A percentile compares a stretch with the other conserved stretches of the same genome.
Evolutionary conservation across 2,329 filamentous ascomycete genomes (phyloP).

Genomic region (Emmonsiellopsis sp.): DNA sequence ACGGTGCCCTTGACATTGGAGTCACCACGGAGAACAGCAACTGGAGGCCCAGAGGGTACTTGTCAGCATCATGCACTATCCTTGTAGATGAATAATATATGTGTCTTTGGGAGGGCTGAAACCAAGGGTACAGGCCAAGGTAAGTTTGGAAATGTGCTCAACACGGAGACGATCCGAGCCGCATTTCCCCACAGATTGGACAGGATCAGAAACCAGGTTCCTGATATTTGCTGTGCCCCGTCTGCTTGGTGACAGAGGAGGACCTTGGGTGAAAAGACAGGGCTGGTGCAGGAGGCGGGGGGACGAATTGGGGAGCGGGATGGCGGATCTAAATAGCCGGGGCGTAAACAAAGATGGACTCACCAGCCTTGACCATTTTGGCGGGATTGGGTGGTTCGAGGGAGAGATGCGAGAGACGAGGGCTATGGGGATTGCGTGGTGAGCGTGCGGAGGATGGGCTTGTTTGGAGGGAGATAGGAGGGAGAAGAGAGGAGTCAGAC

Average conservation of each 20-base stretch:
- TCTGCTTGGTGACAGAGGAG: not conserved
- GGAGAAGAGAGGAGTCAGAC: no score
- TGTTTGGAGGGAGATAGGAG: no score
- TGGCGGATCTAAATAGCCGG: constrained; percentile 1
- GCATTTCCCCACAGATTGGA: not conserved
- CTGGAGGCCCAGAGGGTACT: constrained; percentile 37
- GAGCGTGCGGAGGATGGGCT: no score
- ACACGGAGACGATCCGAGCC: not conserved
- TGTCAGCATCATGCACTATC: constrained; percentile 16
- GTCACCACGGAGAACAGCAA: constrained; percentile 96
- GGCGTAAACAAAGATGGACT: constrained; percentile 30
- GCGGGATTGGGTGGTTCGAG: constrained; percentile 37
- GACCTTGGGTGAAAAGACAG: constrained; percentile 6
- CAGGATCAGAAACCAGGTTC: constrained; percentile 3
- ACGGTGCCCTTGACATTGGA: constrained; percentile 90
- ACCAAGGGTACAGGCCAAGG: not conserved
- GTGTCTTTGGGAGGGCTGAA: constrained; percentile 1
- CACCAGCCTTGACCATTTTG: constrained; percentile 99
- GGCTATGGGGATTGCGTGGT: no score
- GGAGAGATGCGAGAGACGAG: no score
- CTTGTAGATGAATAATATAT: not conserved
- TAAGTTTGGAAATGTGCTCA: constrained; percentile 3
- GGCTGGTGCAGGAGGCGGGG: constrained; percentile 1
- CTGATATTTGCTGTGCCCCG: constrained; percentile 4
- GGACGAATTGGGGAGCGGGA: constrained; percentile 5